These are phyloP conservation scores for Platanthera zijinensis DNA, from an alignment of 106 monocot genomes.

Conservation along the genomic window DNA sequence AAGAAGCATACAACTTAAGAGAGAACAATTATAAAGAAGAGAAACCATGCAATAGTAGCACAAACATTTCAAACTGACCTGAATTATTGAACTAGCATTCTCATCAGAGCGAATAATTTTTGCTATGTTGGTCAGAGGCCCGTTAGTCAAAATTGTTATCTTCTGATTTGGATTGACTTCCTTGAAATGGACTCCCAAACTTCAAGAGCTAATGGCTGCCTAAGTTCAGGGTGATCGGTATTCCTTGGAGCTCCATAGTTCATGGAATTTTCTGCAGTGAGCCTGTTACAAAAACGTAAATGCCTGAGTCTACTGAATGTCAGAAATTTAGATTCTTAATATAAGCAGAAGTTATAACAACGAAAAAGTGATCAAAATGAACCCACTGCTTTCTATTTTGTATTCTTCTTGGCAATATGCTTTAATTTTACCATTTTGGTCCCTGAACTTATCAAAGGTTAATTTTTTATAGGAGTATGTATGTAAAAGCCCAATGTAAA, in stretches of 20 bases:
- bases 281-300: slow-evolving; percentile 26
- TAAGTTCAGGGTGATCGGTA: slow-evolving; percentile 55
- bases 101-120: slow-evolving; percentile 55
- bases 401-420: no score
- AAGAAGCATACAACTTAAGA: no score
- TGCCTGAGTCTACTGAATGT: background rate
- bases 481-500: no score
- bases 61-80: slow-evolving; percentile 27
- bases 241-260: slow-evolving; percentile 61
- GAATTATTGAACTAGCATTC: slow-evolving; percentile 40
- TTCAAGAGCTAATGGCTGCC: slow-evolving; percentile 64
- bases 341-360: background rate
- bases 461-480: no score
- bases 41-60: no score
- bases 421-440: no score
- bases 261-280: slow-evolving; percentile 58
- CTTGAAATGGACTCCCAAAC: slow-evolving; percentile 52
- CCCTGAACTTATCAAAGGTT: no score
- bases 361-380: no score
- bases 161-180: slow-evolving; percentile 23
- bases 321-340: background rate
- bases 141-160: slow-evolving; percentile 69
- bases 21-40: no score
- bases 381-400: no score
- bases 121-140: slow-evolving; percentile 87